Base-by-base conservation (phyloP, 208 protist genomes). In the Leishmania major region DNA sequence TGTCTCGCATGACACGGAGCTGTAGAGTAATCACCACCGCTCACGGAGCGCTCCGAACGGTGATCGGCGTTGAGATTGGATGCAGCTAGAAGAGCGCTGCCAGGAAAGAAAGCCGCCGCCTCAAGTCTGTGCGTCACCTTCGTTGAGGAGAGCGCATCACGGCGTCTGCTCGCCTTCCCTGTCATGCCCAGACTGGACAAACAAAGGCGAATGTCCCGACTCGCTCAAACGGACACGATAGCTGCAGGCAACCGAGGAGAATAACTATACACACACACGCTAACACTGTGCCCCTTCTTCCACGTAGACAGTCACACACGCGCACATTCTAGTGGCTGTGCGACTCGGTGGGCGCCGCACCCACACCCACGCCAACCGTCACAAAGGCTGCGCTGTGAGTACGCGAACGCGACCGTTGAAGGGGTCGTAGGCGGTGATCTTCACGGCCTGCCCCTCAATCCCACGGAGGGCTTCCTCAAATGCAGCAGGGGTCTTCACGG, bases 361-460 rank as follows among this genome's bases (percentile, higher is more conserved):
- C 10, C 67, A 31, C 22, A 11, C 2, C 31, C 51, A 43, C 87
- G 75, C 19, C 75, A 66, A 11, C 67, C 40, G 28, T 73, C 67
- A 73, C 51, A 51, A 59, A 7, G 45, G 70, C 31, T 80, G 74
- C 59, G 92, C 62, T 5, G 87, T 84, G 3, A 95, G 55, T 40
- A 93, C 71, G 19, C 90, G 87, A 17, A 92, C 78, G 13, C 82
- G 76, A 22, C 87, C 89, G 17, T 78, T 59, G 49, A 86, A 77
- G 28, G 90, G 90, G 79, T 93, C 86, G 74, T 90, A 95, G 13
- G 89, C 80, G 11, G 92, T 92, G 75, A 95, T 75, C 75, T 86
- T 90, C 67, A 90, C 80, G 22, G 67, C 4, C 31, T 71, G 78
- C 3, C 72, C 71, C 60, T 80, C 82, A 15, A 57, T 72, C 13